Conservation (phyloP, 371 early-diverging fungal species). For the Syncephalis plumigaleata region DNA sequence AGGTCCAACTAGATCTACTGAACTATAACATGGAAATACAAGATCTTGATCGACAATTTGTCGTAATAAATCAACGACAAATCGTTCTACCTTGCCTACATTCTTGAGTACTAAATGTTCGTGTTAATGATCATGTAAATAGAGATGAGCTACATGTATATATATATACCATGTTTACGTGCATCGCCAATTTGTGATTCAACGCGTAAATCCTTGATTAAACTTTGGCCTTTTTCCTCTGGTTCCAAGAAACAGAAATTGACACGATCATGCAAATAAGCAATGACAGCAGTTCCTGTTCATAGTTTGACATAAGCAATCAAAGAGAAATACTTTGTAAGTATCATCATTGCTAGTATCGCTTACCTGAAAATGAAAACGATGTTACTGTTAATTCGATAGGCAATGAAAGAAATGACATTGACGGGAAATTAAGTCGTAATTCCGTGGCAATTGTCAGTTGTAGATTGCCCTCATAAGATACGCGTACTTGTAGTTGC, state of each 20-base stretch:
- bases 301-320: no score
- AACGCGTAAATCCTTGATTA: constrained; percentile 56
- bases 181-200: constrained; percentile 84
- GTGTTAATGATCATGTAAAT: neutral
- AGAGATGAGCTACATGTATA: neutral
- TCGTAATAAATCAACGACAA: constrained; percentile 77
- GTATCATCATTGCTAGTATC: neutral
- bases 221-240: constrained; percentile 28
- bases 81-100: constrained; percentile 80
- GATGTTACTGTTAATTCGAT: constrained; percentile 65
- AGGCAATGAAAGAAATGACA: constrained; percentile 79
- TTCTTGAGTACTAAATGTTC: constrained; percentile 56
- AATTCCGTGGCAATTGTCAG: constrained; percentile 73
- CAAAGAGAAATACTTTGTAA: no score
- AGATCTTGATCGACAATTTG: constrained; percentile 75
- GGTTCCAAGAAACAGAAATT: constrained; percentile 82
- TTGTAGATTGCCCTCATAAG: constrained; percentile 71
- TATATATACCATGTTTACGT: constrained; percentile 52
- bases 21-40: constrained; percentile 76
- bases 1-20: constrained; percentile 20
- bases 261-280: constrained; percentile 61
- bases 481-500: constrained; percentile 51
- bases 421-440: constrained; percentile 81
- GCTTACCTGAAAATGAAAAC: constrained; percentile 55
- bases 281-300: constrained; percentile 69